Percentiles rank a stretch among this genome's conserved stretches.
phyloP scores from a whole-genome alignment of 495 filamentous ascomycete species.

The Cenococcum geophilum region DNA sequence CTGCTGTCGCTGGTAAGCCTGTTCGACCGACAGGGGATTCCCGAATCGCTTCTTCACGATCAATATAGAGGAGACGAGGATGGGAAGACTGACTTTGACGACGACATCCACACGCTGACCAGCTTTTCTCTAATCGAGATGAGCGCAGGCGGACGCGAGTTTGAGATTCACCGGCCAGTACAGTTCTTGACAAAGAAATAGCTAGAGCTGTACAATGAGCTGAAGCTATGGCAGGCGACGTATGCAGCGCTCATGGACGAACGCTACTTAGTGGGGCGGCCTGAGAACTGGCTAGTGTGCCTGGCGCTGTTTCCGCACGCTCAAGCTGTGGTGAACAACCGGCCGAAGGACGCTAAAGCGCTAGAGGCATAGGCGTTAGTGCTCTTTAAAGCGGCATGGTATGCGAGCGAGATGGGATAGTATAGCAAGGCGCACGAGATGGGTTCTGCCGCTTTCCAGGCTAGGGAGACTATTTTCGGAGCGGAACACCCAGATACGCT shows the following conservation, averaged over 20 bases:
- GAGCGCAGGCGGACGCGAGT: slow-evolving; percentile 24
- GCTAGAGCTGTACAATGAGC: slow-evolving; percentile 38
- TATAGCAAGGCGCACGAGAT: slow-evolving; percentile 15
- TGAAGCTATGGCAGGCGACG: slow-evolving; percentile 39
- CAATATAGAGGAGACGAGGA: slow-evolving; percentile 7
- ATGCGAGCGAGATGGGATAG: slow-evolving; percentile 3
- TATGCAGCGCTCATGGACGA: slow-evolving; percentile 37
- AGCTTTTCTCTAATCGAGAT: slow-evolving; percentile 28
- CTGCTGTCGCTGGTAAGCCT: slow-evolving; percentile 30
- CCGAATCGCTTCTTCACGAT: slow-evolving; percentile 20
- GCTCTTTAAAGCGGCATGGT: slow-evolving; percentile 12
- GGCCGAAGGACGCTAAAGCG: neutral
- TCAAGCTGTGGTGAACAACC: neutral
- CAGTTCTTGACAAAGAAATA: slow-evolving; percentile 45
- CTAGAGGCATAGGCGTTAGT: slow-evolving; percentile 14
- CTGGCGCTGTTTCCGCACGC: no score
- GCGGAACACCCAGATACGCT: slow-evolving; percentile 12
- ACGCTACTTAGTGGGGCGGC: slow-evolving; percentile 37
- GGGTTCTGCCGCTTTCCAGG: slow-evolving; percentile 6
- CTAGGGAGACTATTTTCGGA: slow-evolving; percentile 6
- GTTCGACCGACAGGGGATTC: slow-evolving; percentile 31
- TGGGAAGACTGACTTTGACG: slow-evolving; percentile 14
- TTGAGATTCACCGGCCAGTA: slow-evolving; percentile 48
- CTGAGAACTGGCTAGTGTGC: slow-evolving; percentile 28
- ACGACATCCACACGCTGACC: slow-evolving; percentile 22